Evolutionary conservation across 805 yeast genomes (phyloP), one percentile per base, ranked within the genome.

Genomic region (Metschnikowia borealis): DNA sequence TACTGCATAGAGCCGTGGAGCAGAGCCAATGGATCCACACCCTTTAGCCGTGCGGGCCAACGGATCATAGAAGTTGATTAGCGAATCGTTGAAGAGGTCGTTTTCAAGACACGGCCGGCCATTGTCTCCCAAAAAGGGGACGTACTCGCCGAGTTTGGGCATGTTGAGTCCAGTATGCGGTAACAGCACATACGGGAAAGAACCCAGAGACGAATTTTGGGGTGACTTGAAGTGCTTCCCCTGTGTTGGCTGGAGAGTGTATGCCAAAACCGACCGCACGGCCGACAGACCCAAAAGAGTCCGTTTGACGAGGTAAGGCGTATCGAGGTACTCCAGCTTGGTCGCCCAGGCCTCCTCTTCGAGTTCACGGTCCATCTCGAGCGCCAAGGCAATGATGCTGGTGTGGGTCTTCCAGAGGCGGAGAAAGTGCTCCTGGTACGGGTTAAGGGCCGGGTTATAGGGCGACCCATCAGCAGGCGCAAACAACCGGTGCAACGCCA

Each of bases 361-460:
- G 23, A 69, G 54, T 39, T 69, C 60, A 39, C 75, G 60, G 57
- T 73, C 78, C 47, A 71, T 68, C 57, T 83, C 87, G 6, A 86
- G 65, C 0, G 89, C 88, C 6, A 82, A 64, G 8, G 80, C 63
- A 1, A 86, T 74, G 2, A 83, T 73, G 51, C 75, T 76, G 2
- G 90, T 83, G 57, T 82, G 80, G 38, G 79, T 75, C 57, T 84
- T 83, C 92, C 94, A 87, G 5, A 81, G 60, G 43, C 80, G 79
- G 8, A 84, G 66, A 52, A 83, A 78, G 43, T 75, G 71, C 18
- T 78, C 78, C 43, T 82, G 60, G 58, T 83, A 87, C 18, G 94
- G 94, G 58, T 84, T 84, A 46, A 80, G 54, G 18, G 77, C 72
- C 6, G 78, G 59, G 52, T 75, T 77, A 44, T 68, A 67, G 10